Percentiles rank a stretch among this genome's conserved stretches.
Evolutionary conservation across 768 basidiomycete genomes (phyloP).

Genomic region (Cystofilobasidium macerans): DNA sequence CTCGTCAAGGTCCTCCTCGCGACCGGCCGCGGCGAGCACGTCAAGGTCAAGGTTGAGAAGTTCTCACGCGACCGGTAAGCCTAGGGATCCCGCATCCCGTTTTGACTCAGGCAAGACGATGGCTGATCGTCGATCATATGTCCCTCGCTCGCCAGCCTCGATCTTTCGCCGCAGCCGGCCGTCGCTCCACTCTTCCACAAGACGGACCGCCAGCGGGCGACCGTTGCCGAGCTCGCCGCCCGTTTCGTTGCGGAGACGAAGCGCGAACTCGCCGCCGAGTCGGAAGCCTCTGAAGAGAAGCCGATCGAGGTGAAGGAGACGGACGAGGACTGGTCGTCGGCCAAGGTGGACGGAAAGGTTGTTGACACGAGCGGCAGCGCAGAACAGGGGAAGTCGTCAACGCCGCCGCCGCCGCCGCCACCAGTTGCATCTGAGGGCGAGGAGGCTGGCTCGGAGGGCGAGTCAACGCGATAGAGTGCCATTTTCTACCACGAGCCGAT

Average conservation of each 20-base stretch:
- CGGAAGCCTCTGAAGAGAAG: not conserved
- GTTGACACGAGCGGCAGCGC: no score
- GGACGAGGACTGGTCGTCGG: not conserved
- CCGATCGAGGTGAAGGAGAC: not conserved
- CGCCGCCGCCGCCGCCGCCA: no score
- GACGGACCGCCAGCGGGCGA: not conserved
- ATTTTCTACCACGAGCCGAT: no score
- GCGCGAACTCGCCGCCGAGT: not conserved
- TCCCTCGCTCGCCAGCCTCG: not conserved
- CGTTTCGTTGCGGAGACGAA: not conserved
- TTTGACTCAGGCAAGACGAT: not conserved
- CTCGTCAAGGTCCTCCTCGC: slow-evolving; percentile 22
- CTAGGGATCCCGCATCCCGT: not conserved
- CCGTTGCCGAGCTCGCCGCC: not conserved
- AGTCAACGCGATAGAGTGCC: no score
- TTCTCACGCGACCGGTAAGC: slow-evolving; percentile 10
- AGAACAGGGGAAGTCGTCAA: no score
- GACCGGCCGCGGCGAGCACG: slow-evolving; percentile 21
- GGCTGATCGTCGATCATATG: not conserved
- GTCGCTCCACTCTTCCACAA: not conserved
- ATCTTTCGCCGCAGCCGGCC: not conserved
- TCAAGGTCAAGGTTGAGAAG: slow-evolving; percentile 24
- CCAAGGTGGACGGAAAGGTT: not conserved
- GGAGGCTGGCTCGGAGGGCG: no score
- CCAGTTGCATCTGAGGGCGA: no score